Base-by-base conservation (phyloP, 345 rosid species). In the Brassica cretica region DNA sequence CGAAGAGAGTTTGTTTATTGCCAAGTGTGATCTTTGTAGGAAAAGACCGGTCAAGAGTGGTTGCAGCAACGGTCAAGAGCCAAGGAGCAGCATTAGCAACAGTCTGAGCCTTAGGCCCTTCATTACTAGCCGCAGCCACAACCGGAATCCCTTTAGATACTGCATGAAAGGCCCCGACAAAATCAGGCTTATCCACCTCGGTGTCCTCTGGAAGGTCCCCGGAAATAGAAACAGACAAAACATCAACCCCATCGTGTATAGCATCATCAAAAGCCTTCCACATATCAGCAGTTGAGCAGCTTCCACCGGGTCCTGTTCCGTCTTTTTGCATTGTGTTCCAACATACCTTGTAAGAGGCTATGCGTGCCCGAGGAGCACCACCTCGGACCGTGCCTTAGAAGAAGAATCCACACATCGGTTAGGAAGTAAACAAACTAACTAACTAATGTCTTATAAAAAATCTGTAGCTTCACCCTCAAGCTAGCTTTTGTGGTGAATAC, bases 261-360 rank as follows among this genome's bases (percentile, higher is more conserved):
- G 90, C 87, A 63, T 84, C 83, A 67, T 87, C 88, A 70, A 72
- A 79, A 56, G 85, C 87, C 66, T 87, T 84, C 78, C 83, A 75
- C 37, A 87, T 70, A 74, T 87, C 90, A 19, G 84, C 90, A 37
- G 27, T 0, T 14, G 85, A 6, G 46, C 83, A 78, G 19, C 24
- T 53, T 53, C 60, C 60, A 53, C 4, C 55, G 16, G 55, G 15
- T 2, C 6, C 29, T 68, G 49, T 8, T 46, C 55, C 55, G 55
- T 46, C 55, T 46, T 46, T 14, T 8, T 78, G 37, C 12, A 64
- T 14, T 35, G 41, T 3, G 0, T 73, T 76, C 60, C 60, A 53
- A 53, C 60, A 53, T 18, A 51, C 56, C 56, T 51, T 51, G 56
- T 51, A 51, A n/a, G 56, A 51, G 56, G 56, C 56, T n/a, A 51